Percentiles rank a stretch among this genome's conserved stretches.
These are phyloP conservation scores for Yarrowia yakushimensis DNA, from an alignment of 805 yeast genomes.

Conservation along the genomic window DNA sequence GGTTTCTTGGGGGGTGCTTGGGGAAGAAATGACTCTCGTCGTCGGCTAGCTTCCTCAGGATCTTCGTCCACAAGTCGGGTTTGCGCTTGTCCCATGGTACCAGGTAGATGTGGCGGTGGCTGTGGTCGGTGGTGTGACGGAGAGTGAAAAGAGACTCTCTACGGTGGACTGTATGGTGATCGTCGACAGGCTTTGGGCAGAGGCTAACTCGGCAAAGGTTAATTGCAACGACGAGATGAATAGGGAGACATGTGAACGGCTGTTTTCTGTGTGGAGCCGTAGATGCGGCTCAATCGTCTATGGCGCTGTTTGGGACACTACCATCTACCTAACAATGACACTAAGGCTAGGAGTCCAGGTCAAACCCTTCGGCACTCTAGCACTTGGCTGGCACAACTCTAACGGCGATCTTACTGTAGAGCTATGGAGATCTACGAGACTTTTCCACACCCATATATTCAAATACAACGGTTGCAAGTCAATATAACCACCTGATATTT, in stretches of 20 bases:
- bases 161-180: background rate
- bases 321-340: background rate
- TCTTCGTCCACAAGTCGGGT: slow-evolving; percentile 24
- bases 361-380: background rate
- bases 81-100: slow-evolving; percentile 24
- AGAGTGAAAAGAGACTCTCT: background rate
- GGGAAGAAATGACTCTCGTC: slow-evolving; percentile 11
- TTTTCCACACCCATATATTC: too few relatives aligned
- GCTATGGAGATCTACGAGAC: too few relatives aligned
- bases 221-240: background rate
- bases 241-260: too few relatives aligned
- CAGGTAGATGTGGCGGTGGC: background rate
- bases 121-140: background rate
- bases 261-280: too few relatives aligned
- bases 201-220: slow-evolving; percentile 9
- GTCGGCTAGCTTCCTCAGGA: background rate
- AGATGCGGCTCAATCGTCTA: too few relatives aligned
- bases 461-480: too few relatives aligned
- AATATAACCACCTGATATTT: too few relatives aligned
- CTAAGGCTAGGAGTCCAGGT: background rate
- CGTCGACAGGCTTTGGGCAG: slow-evolving; percentile 4
- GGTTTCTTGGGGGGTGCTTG: slow-evolving; percentile 3
- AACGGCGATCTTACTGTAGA: background rate
- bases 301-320: background rate
- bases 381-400: background rate